Base-by-base conservation (phyloP, 208 protist species). In the Plasmodiophora brassicae region DNA sequence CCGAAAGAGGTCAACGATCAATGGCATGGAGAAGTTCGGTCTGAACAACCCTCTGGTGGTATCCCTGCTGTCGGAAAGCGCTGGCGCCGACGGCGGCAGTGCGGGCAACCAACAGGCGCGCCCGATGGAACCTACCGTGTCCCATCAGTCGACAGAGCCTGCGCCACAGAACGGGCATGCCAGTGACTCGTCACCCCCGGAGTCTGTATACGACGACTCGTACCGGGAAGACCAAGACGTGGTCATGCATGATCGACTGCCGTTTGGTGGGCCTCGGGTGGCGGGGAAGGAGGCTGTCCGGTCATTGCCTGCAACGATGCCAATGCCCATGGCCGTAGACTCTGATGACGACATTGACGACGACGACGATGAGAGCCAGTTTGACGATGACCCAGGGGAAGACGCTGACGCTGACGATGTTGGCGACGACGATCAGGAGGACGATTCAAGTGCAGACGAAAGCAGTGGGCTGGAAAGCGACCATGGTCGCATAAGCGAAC, bases 1-100 rank as follows among this genome's bases (percentile, higher is more conserved):
- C 5, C 65, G 65, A 38, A 78, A 78, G n/a, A n/a, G 65, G n/a
- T 78, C 65, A 5, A 78, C 65, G 32, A 78, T 78, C 65, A 78
- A 78, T 32, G 65, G 65, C 5, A 32, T 78, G 14, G 65, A 78
- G 65, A 78, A 78, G n/a, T 78, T 78, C 41, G 65, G 65, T 78
- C n/a, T 78, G 65, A 78, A 78, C n/a, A n/a, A 78, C 41, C 65
- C 65, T 5, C n/a, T 78, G 5, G 65, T 78, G 14, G 41, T 32
- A 38, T 78, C 65, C 14, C 65, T 78, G 10, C 20, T 78, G 41
- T 5, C 41, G 5, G 65, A 78, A 5, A 38, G n/a, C 14, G 10
- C 65, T 5, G 20, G 5, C 41, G 14, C 50, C 14, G 50, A n/a
- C n/a, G n/a, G n/a, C n/a, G n/a, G n/a, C n/a, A n/a, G 50, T 28